Conservation (phyloP, 1,284 basidiomycete species). For the Phenoliferia sp. region DNA sequence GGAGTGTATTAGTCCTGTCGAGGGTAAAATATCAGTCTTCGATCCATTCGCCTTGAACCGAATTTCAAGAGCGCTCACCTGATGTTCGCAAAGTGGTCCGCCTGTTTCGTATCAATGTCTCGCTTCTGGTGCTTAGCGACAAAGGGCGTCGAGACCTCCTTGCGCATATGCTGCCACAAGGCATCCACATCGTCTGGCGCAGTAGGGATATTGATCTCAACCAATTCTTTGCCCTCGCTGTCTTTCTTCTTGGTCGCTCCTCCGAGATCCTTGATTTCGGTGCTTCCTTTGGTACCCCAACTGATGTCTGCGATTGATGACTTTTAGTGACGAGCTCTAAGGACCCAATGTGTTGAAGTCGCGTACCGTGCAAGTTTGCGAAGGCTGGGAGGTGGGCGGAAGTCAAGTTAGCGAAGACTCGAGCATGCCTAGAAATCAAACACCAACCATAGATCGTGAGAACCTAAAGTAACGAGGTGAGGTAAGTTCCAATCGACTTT, state of each 20-base stretch:
- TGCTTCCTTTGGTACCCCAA: constrained; percentile 83
- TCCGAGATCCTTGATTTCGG: constrained; percentile 72
- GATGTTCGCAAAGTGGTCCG: constrained; percentile 77
- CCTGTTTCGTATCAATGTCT: constrained; percentile 71
- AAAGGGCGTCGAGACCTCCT: constrained; percentile 60
- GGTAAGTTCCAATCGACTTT: too few species aligned
- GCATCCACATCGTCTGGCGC: constrained; percentile 70
- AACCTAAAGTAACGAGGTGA: too few species aligned
- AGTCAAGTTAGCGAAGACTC: background rate
- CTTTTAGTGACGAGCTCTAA: too few species aligned
- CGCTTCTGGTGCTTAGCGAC: constrained; percentile 71
- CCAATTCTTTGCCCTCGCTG: constrained; percentile 73
- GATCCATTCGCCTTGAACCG: background rate
- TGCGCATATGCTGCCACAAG: constrained; percentile 61
- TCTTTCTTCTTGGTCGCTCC: constrained; percentile 81
- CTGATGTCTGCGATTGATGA: background rate
- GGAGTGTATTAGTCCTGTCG: constrained; percentile 65
- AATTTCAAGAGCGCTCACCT: constrained; percentile 38
- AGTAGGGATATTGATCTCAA: constrained; percentile 78
- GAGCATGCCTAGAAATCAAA: background rate
- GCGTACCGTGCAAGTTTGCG: constrained; percentile 27
- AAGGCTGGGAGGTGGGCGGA: background rate
- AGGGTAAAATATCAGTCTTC: constrained; percentile 36
- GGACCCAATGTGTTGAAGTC: too few species aligned
- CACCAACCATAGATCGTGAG: constrained; percentile 29